These are phyloP conservation scores for Oleoguttula mirabilis DNA, from an alignment of 495 filamentous ascomycete species.

Conservation along the genomic window DNA sequence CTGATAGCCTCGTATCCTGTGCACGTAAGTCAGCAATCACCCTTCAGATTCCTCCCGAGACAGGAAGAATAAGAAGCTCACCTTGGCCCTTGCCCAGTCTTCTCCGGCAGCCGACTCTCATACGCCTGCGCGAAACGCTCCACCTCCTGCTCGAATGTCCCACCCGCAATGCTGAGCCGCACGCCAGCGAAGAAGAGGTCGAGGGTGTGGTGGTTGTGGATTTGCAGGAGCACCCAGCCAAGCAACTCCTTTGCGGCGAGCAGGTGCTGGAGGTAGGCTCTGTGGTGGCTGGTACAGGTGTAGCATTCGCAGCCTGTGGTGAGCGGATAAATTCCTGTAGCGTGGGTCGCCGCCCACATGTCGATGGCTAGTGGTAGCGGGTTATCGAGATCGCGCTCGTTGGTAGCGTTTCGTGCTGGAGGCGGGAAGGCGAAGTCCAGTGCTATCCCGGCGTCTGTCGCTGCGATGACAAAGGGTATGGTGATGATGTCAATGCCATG, in stretches of 20 bases:
- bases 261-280: slow-evolving; percentile 78
- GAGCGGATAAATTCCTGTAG: slow-evolving; percentile 48
- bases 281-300: slow-evolving; percentile 70
- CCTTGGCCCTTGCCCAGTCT: slow-evolving; percentile 68
- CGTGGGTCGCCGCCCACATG: slow-evolving; percentile 52
- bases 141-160: slow-evolving; percentile 50
- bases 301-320: slow-evolving; percentile 60
- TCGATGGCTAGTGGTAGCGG: slow-evolving; percentile 52
- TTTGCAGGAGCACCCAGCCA: slow-evolving; percentile 80
- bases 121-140: slow-evolving; percentile 49
- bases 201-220: slow-evolving; percentile 72
- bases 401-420: neutral
- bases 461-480: slow-evolving; percentile 54
- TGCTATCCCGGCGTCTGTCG: slow-evolving; percentile 79
- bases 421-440: slow-evolving; percentile 65
- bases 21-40: neutral
- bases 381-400: neutral
- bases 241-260: slow-evolving; percentile 88
- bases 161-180: slow-evolving; percentile 45
- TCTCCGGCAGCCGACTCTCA: slow-evolving; percentile 53
- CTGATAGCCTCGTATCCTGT: slow-evolving; percentile 76
- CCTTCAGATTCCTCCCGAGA: neutral
- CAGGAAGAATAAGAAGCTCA: slow-evolving; percentile 28
- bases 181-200: slow-evolving; percentile 61
- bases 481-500: slow-evolving; percentile 72